Evolutionary conservation across 208 protist species (phyloP), one percentile per base, ranked within the genome.

Genomic region (Novymonas esmeraldas): DNA sequence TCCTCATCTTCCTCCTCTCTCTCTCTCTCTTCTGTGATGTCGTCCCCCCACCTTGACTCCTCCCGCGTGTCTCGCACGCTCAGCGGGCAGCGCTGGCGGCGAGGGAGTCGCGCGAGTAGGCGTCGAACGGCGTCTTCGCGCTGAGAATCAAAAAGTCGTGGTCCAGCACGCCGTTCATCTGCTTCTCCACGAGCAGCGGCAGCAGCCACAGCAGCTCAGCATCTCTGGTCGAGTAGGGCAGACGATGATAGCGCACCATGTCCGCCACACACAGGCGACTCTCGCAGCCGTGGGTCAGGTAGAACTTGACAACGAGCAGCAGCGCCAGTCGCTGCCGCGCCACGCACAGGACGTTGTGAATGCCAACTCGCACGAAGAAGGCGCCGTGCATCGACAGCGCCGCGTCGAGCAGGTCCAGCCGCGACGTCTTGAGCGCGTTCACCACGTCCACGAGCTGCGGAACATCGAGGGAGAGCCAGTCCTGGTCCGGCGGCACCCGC

Each of bases 91-190:
- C 56, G n/a, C 36, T 38, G n/a, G 14, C 26, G 9, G 39, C 39
- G 31, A 77, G 52, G 24, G 69, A 22, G 29, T 68, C 52, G 10
- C 46, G 60, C 33, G 39, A 58, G 55, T 92, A 90, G 28, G 71
- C 86, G 29, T 86, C 79, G 77, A 95, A 95, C 1, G 90, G 90
- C 2, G 75, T 74, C 33, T 64, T 60, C 28, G 70, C 57, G 41
- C 79, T 90, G 6, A 95, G 76, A 22, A 94, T 63, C 3, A 95
- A 57, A 6, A 58, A 73, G 34, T 73, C 68, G 39, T 80, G 66
- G 13, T 95, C 87, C n/a, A 95, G 72, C 20, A 93, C 78, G 44
- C 90, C 90, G 78, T 94, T 92, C 50, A 95, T 91, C 50, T 64
- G 57, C 73, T 76, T 80, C 33, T 90, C 70, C 24, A 90, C 74